Conservation (phyloP, 2,329 filamentous ascomycete species). For the Ustulina deusta region DNA sequence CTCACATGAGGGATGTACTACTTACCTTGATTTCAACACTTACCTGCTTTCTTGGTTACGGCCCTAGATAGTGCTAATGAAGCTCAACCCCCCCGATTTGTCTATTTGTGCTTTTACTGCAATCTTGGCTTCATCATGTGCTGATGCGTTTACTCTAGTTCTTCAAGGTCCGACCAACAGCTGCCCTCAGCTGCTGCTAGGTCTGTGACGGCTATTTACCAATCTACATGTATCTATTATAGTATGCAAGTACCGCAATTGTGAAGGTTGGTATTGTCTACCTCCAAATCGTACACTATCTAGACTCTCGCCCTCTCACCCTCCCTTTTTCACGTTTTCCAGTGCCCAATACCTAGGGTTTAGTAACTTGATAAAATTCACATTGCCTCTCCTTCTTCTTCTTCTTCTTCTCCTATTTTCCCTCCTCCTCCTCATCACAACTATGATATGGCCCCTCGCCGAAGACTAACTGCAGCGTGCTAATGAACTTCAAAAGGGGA, state of each 20-base stretch:
- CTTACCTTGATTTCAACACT: not conserved
- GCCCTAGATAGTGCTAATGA: no score
- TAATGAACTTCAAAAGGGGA: conserved; percentile 8
- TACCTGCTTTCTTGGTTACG: not conserved
- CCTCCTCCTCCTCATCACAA: not conserved
- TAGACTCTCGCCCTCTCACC: no score
- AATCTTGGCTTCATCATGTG: not conserved
- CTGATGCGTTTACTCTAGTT: not conserved
- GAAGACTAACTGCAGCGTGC: not conserved
- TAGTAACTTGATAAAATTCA: not conserved
- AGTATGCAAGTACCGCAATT: no score
- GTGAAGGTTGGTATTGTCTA: no score
- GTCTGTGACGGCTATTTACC: no score
- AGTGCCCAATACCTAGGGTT: no score
- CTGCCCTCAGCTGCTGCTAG: conserved; percentile 30
- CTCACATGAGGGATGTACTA: not conserved
- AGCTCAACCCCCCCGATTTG: not conserved
- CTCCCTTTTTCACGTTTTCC: not conserved
- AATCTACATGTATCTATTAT: no score
- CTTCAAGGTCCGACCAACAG: conserved; percentile 3
- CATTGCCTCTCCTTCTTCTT: not conserved
- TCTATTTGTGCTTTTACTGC: no score
- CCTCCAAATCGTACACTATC: no score
- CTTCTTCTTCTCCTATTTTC: not conserved
- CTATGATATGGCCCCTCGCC: conserved; percentile 1